A percentile compares a stretch with the other conserved stretches of the same genome.
Conservation (phyloP, 73 alveolate genomes). For the Blepharisma japonicum region DNA sequence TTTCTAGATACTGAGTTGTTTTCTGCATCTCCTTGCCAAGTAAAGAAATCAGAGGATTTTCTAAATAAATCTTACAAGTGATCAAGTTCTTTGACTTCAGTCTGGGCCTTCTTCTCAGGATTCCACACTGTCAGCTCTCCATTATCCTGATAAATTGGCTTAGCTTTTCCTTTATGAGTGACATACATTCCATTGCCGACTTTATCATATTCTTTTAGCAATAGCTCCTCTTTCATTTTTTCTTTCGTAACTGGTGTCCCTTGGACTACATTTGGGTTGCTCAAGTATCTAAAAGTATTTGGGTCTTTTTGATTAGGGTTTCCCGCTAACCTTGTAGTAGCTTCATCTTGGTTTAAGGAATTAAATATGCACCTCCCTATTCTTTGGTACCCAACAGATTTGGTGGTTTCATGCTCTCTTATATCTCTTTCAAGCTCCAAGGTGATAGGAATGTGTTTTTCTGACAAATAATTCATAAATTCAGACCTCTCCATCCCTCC, state of each 20-base stretch:
- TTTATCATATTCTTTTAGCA: slow-evolving; percentile 3
- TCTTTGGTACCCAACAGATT: not conserved
- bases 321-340: not conserved
- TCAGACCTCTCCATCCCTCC: slow-evolving; percentile 3
- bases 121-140: slow-evolving; percentile 24
- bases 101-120: not conserved
- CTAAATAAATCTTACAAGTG: not conserved
- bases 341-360: slow-evolving; percentile 5
- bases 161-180: not conserved
- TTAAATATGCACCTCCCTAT: slow-evolving; percentile 9
- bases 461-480: not conserved
- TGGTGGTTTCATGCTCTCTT: slow-evolving; percentile 16
- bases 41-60: not conserved
- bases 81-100: not conserved
- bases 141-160: not conserved
- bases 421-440: slow-evolving; percentile 1
- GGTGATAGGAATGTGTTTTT: slow-evolving; percentile 1
- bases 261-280: slow-evolving; percentile 1
- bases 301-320: slow-evolving; percentile 11
- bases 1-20: not conserved
- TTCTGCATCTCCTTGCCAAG: slow-evolving; percentile 6
- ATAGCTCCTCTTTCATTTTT: slow-evolving; percentile 12
- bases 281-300: not conserved
- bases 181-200: slow-evolving; percentile 9
- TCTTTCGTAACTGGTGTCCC: slow-evolving; percentile 18